Conservation (phyloP, 2,329 filamentous ascomycete species). For the Remersonia thermophila region DNA sequence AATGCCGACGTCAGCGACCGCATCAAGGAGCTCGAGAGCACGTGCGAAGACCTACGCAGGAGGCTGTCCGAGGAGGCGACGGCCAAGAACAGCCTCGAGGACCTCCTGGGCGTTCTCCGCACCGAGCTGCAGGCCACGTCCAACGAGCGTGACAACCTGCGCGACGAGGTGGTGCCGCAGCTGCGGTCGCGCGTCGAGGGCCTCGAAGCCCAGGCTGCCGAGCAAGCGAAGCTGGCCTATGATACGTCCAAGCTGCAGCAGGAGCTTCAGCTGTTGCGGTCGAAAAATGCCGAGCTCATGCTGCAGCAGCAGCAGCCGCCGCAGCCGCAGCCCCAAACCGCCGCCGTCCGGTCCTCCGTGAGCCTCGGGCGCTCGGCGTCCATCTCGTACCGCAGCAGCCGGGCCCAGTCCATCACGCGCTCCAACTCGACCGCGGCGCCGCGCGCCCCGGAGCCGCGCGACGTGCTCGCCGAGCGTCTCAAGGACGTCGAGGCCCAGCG, state of each 20-base stretch:
- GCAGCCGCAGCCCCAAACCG: neutral
- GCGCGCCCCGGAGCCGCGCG: conserved; percentile 41
- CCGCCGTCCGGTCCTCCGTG: conserved; percentile 22
- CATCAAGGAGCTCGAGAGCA: conserved; percentile 65
- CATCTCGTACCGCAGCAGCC: conserved; percentile 36
- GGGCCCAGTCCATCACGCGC: conserved; percentile 30
- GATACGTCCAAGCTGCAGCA: conserved; percentile 80
- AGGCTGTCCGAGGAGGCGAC: conserved; percentile 74
- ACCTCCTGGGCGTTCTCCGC: conserved; percentile 72
- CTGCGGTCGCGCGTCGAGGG: conserved; percentile 65
- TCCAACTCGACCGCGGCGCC: conserved; percentile 44
- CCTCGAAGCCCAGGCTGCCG: conserved; percentile 60
- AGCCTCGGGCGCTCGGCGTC: conserved; percentile 56
- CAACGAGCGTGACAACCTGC: conserved; percentile 83
- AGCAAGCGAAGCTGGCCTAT: conserved; percentile 62
- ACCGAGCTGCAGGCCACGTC: conserved; percentile 69
- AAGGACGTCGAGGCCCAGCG: conserved; percentile 91
- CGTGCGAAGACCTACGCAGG: conserved; percentile 71
- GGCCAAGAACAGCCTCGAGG: conserved; percentile 87
- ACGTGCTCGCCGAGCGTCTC: conserved; percentile 62
- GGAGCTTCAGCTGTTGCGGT: conserved; percentile 59
- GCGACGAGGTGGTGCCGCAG: conserved; percentile 76
- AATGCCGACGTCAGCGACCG: conserved; percentile 45
- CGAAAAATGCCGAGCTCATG: conserved; percentile 16
- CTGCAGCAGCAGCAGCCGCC: neutral